Base-by-base conservation (phyloP, 2,329 filamentous ascomycete species). In the Fusarium sp. region DNA sequence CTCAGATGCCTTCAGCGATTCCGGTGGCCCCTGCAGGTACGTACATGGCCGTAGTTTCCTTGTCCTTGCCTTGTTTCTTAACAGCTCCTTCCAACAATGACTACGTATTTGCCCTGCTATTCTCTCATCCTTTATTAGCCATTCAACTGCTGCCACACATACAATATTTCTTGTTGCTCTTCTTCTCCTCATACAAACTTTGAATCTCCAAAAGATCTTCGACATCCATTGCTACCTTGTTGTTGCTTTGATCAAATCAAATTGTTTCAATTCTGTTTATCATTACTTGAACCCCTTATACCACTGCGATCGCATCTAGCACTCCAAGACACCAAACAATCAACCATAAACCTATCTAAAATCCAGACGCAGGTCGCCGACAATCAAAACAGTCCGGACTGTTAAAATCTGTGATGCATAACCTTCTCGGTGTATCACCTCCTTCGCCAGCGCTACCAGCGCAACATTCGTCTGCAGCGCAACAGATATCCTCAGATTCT, bases 321-420 rank as follows among this genome's bases (percentile, higher is more conserved):
- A 52, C 61, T 62, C 30, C 30, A 42, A 67, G 61, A 68, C 52
- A 50, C 66, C 49, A 53, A 32, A 60, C 42, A 70, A 46, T 19
- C 46, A 50, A 50, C 42, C 11, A 37, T 37, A 60, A 57, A 60
- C 50, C 69, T 50, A 74, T 60, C 35, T 64, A 60, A 59, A 46
- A 33, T 60, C 32, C 65, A 82, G 80, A 80, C 74, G 71, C 76
- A 69, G 79, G 79, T 66, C 79, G 76, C 60, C 79, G 77, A 78
- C 82, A 83, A 77, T 80, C 82, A 67, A 82, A 82, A 67, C 83
- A 85, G 64, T 84, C 83, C 56, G 79, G 79, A 62, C 79, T 85
- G 66, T 82, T 83, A 62, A 85, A 85, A 79, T 80, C 84, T 80
- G 84, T 83, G 80, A 86, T 86, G 84, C 83, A 82, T 81, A 84